Evolutionary conservation across 1,284 basidiomycete species (phyloP).

Genomic region (Afroboletus lepidellus): DNA sequence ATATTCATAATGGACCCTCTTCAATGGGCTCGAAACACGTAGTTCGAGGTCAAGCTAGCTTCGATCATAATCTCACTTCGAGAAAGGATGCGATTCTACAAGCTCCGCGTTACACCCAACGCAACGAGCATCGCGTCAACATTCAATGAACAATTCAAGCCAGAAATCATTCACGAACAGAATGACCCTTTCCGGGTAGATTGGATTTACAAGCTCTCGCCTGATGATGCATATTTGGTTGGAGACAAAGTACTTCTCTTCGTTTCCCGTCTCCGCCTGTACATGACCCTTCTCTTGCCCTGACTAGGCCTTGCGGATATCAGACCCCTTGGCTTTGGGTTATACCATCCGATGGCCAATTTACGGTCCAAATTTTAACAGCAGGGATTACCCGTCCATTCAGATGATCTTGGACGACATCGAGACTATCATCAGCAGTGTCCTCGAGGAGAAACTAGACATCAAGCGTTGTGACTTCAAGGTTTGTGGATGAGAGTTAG

Average conservation of each 20-base stretch:
- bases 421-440: constrained; percentile 64
- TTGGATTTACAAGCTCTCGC: constrained; percentile 63
- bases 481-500: constrained; percentile 38
- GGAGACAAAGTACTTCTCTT: constrained; percentile 62
- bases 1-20: background rate
- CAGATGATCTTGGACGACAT: constrained; percentile 78
- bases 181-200: constrained; percentile 81
- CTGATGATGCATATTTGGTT: constrained; percentile 51
- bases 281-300: constrained; percentile 12
- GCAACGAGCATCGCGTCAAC: constrained; percentile 69
- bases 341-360: constrained; percentile 81
- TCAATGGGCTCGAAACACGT: constrained; percentile 5
- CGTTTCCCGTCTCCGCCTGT: constrained; percentile 1
- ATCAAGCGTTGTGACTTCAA: constrained; percentile 61
- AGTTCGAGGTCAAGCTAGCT: constrained; percentile 75
- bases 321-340: constrained; percentile 62
- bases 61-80: constrained; percentile 74
- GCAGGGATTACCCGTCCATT: constrained; percentile 67
- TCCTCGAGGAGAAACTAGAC: constrained; percentile 60
- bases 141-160: constrained; percentile 75
- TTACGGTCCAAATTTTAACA: constrained; percentile 75
- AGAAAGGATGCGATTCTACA: constrained; percentile 86
- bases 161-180: constrained; percentile 77
- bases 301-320: constrained; percentile 66
- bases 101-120: constrained; percentile 77